A percentile compares a stretch with the other conserved stretches of the same genome.
Evolutionary conservation across 1,139 yeast species (phyloP).

Genomic region (Lodderomyces oxycetoniae): DNA sequence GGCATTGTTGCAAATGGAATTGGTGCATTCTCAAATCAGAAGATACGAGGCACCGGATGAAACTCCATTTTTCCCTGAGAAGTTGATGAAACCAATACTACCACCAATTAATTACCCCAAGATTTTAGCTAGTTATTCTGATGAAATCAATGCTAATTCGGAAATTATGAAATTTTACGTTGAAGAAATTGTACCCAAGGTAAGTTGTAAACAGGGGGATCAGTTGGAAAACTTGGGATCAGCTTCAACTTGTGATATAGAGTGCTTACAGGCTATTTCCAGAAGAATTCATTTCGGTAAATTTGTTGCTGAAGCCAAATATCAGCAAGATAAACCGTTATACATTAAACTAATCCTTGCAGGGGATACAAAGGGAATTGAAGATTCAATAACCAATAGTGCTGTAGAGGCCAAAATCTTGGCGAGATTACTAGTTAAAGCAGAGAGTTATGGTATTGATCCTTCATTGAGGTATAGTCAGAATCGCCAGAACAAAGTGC

Average conservation of each 20-base stretch:
- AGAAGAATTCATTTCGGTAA: slow-evolving; percentile 95
- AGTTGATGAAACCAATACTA: slow-evolving; percentile 60
- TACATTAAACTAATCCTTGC: slow-evolving; percentile 63
- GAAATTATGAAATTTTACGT: slow-evolving; percentile 67
- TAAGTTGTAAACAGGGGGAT: slow-evolving; percentile 66
- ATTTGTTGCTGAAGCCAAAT: slow-evolving; percentile 95
- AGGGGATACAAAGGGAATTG: slow-evolving; percentile 69
- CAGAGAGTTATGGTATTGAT: slow-evolving; percentile 82
- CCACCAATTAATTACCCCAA: slow-evolving; percentile 79
- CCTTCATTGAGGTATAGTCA: slow-evolving; percentile 72
- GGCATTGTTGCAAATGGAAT: slow-evolving; percentile 73
- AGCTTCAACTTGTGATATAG: slow-evolving; percentile 80
- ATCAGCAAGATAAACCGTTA: slow-evolving; percentile 57
- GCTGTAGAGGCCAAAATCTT: slow-evolving; percentile 84
- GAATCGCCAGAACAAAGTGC: slow-evolving; percentile 68
- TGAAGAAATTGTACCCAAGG: slow-evolving; percentile 64
- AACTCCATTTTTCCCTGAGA: slow-evolving; percentile 79
- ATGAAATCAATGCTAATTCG: slow-evolving; percentile 71
- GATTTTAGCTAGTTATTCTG: slow-evolving; percentile 66
- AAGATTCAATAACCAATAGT: slow-evolving; percentile 74
- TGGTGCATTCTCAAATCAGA: slow-evolving; percentile 76
- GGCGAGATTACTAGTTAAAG: slow-evolving; percentile 72
- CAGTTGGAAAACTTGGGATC: slow-evolving; percentile 86
- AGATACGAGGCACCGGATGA: slow-evolving; percentile 95
- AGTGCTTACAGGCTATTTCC: slow-evolving; percentile 81